These are phyloP conservation scores for Leccinum longicurvipes DNA, from an alignment of 768 basidiomycete species.

Conservation along the genomic window DNA sequence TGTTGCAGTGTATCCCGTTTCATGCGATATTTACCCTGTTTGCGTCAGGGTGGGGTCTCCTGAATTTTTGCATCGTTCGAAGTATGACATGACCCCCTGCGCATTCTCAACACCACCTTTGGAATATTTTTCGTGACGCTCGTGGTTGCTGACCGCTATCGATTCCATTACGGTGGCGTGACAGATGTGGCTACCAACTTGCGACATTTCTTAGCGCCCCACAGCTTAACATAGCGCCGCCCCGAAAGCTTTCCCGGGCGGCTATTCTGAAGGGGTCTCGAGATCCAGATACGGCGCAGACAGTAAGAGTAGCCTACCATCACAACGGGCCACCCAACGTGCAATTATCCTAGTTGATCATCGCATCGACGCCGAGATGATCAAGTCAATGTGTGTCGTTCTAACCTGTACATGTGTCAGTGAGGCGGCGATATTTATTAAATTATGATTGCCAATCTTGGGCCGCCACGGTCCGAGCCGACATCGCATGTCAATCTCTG, in stretches of 20 bases:
- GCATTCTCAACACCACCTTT: not conserved
- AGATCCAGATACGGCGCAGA: not conserved
- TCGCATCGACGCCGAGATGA: not conserved
- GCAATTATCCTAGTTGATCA: not conserved
- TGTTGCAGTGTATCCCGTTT: conserved; percentile 13
- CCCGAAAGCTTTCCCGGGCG: not conserved
- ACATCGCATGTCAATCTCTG: conserved; percentile 2
- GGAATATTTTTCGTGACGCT: not conserved
- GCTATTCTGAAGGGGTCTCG: not conserved
- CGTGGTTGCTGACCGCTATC: not conserved
- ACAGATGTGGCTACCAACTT: not conserved
- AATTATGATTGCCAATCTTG: conserved; percentile 15
- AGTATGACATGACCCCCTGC: not conserved
- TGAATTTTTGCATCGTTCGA: not conserved
- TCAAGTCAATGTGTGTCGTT: not conserved
- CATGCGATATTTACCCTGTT: conserved; percentile 28
- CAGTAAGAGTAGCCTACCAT: not conserved
- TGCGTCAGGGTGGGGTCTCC: conserved; percentile 19
- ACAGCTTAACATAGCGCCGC: not conserved
- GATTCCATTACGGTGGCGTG: not conserved
- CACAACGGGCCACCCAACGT: not conserved
- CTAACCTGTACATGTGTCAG: not conserved
- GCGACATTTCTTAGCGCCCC: not conserved
- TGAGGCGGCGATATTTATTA: conserved; percentile 1
- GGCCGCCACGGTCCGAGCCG: conserved; percentile 1